phyloP scores from a whole-genome alignment of 2,329 filamentous ascomycete species.

The Diaporthe citri region DNA sequence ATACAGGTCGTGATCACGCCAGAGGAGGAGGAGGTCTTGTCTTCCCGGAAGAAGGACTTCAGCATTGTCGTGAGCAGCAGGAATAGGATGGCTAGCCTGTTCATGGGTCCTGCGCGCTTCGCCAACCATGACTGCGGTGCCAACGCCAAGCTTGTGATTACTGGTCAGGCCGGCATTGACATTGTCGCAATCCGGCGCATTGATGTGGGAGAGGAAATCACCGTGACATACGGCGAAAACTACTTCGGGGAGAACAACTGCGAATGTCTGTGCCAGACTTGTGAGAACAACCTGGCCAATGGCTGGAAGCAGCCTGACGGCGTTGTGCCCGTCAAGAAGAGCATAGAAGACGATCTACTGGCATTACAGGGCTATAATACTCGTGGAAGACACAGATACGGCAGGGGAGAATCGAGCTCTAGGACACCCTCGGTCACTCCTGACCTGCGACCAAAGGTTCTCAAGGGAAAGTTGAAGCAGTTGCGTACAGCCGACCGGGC shows the following conservation, averaged over 20 bases:
- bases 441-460: slow-evolving; percentile 65
- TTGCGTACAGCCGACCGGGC: slow-evolving; percentile 49
- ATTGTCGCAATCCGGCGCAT: slow-evolving; percentile 89
- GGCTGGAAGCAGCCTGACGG: slow-evolving; percentile 79
- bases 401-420: slow-evolving; percentile 63
- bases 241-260: slow-evolving; percentile 97
- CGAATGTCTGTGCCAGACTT: slow-evolving; percentile 92
- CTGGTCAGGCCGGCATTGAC: slow-evolving; percentile 87
- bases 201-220: slow-evolving; percentile 91
- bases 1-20: slow-evolving; percentile 93
- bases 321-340: slow-evolving; percentile 59
- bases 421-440: slow-evolving; percentile 70
- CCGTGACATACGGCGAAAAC: slow-evolving; percentile 93
- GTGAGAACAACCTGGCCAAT: slow-evolving; percentile 80
- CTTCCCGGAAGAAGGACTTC: slow-evolving; percentile 89
- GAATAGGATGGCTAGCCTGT: slow-evolving; percentile 90
- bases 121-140: slow-evolving; percentile 97
- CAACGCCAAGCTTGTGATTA: slow-evolving; percentile 89
- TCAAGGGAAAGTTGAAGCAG: slow-evolving; percentile 54
- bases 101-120: slow-evolving; percentile 94
- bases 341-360: slow-evolving; percentile 64
- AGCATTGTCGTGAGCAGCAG: slow-evolving; percentile 95
- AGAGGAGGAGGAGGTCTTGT: slow-evolving; percentile 88
- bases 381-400: slow-evolving; percentile 65
- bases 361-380: slow-evolving; percentile 65